phyloP scores from a whole-genome alignment of 495 filamentous ascomycete genomes.

The Neurospora sp. region DNA sequence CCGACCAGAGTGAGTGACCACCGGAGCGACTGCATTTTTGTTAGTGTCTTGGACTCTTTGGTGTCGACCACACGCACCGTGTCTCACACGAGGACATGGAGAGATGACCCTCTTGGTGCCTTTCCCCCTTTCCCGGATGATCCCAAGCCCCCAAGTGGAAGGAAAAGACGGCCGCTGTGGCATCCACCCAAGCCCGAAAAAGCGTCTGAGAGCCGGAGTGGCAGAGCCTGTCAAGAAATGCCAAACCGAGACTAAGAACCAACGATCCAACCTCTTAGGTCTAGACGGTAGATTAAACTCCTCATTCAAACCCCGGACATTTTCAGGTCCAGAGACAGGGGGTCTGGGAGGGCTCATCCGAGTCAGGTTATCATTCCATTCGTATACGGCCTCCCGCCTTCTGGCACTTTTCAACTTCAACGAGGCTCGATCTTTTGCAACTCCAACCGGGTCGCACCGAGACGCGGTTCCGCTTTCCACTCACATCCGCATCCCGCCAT shows the following conservation, averaged over 20 bases:
- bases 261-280: background rate
- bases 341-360: background rate
- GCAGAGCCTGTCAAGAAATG: background rate
- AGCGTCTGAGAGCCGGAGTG: background rate
- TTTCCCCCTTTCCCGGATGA: background rate
- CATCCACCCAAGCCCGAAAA: background rate
- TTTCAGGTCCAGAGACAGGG: background rate
- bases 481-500: background rate
- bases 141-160: background rate
- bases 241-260: background rate
- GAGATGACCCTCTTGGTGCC: background rate
- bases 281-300: background rate
- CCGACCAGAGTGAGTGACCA: background rate
- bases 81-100: background rate
- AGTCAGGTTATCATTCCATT: background rate
- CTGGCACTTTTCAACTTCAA: background rate
- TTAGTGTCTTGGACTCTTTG: background rate
- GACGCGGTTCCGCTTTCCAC: background rate
- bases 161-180: background rate
- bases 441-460: background rate
- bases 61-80: background rate
- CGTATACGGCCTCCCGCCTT: background rate
- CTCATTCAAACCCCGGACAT: background rate
- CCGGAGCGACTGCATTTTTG: background rate
- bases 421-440: background rate